Base-by-base conservation (phyloP, 2,329 filamentous ascomycete genomes). In the Cercospora zeae-maydis region DNA sequence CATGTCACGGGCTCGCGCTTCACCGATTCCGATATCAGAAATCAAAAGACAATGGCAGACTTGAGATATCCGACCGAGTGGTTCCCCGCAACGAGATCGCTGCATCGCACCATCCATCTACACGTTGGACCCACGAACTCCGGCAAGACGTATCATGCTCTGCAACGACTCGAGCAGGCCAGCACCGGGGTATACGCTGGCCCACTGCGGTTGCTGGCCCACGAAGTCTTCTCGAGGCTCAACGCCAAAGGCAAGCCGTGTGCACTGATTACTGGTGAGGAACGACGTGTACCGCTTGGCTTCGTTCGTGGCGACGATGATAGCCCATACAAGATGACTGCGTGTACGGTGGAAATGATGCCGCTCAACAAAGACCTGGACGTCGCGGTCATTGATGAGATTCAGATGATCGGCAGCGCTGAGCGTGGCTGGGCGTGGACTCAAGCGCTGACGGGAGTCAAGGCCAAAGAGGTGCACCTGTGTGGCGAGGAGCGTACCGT, bases 51-150 rank as follows among this genome's bases (percentile, higher is more conserved):
- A 19, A 77, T 96, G 13, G 85, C 91, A n/a, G 92, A 97, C 77
- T 79, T 96, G 68, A 86, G 92, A n/a, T 92, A 87, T 75, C 95
- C 95, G 0, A 84, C 88, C 59, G 95, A 99, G 75, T 98, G 93
- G 93, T 98, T 89, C 73, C 92, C 93, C 0, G 87, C 85, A 3
- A 95, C 95, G 1, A 85, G 96, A 63, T 83, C 86, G 51, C 81
- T 95, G 70, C 90, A 93, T 72, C 84, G 95, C 49, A 93, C 86
- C 0, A 84, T 99, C 42, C 92, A 98, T 78, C 81, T 99, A 19
- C 95, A 99, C 71, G 92, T 99, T 55, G 95, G 95, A 0, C 95
- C 95, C 1, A 99, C 95, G 1, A 99, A 99, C 76, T 98, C 95
- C 0, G 95, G 95, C 62, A 99, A 99, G 81, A 99, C 96, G 0